These are phyloP conservation scores for Corrigiola litoralis DNA, from an alignment of 179 eudicot genomes.

Conservation along the genomic window DNA sequence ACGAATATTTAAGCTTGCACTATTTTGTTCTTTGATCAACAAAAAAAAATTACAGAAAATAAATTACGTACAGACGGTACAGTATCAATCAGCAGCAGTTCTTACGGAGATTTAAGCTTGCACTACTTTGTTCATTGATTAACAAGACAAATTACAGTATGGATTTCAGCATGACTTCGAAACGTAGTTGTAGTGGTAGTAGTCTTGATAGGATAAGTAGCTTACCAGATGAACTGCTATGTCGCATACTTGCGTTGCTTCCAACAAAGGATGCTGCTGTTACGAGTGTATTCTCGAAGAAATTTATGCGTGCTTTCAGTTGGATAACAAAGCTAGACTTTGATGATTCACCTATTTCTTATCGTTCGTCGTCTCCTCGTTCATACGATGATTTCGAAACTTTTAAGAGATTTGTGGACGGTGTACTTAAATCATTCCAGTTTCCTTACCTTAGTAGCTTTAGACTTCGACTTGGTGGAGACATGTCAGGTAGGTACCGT, in stretches of 20 bases:
- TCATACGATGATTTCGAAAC: not conserved
- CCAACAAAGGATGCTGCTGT: slow-evolving; percentile 16
- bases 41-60: no score
- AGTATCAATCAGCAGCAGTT: no score
- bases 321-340: slow-evolving; percentile 5
- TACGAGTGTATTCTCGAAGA: not conserved
- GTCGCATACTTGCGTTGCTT: slow-evolving; percentile 1
- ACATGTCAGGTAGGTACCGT: not conserved
- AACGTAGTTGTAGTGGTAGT: no score
- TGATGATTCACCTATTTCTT: slow-evolving; percentile 6
- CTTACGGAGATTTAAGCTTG: no score
- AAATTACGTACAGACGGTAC: no score
- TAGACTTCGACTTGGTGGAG: not conserved
- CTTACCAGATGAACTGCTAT: slow-evolving; percentile 4
- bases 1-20: no score
- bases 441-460: not conserved
- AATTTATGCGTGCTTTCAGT: not conserved
- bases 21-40: no score
- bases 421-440: not conserved
- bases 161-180: no score
- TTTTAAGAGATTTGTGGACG: not conserved
- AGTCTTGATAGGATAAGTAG: slow-evolving; percentile 2
- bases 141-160: no score
- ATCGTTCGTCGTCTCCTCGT: not conserved
- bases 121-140: no score